Evolutionary conservation across 495 filamentous ascomycete genomes (phyloP), one percentile per base, ranked within the genome.

Genomic region (Polyplosphaeria fusca): DNA sequence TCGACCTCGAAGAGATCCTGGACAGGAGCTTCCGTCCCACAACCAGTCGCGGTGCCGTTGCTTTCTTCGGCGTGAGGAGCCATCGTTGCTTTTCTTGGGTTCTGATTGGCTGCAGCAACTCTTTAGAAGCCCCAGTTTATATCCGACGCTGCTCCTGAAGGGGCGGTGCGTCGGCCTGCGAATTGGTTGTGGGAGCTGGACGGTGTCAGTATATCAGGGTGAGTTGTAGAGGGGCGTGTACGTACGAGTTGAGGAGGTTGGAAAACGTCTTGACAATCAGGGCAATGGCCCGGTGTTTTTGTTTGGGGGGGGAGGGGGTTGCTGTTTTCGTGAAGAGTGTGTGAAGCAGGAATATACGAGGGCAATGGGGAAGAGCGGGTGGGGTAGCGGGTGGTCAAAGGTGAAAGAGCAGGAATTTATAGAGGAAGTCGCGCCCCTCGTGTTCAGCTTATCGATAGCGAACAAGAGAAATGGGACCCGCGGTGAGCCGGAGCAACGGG

Each of bases 141-240:
- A 76, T 93, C 90, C 82, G 88, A 86, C 83, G 87, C 83, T 73
- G 86, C 84, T 76, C 88, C 91, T 72, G 87, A 82, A 71, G 86
- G 82, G 74, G 89, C 86, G 82, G 89, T 86, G 82, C 91, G 92
- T 79, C 89, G 89, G 85, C 87, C 88, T 83, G 94, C 92, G 86
- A 87, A 95, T 77, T 91, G 90, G 84, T 97, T 88, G 79, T 97
- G 92, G 76, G 86, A 82, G 68, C 92, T 71, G 61, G 12, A 53
- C 18, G 28, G 35, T 27, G 38, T 61, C 20, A 66, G 39, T 55
- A 12, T 22, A 43, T 24, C 43, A 56, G 23, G 44, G 2, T 5
- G 23, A 28, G 30, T 47, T 14, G 26, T 4, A 28, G 42, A 22
- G 35, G 51, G 28, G 22, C 30, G 23, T 47, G n/a, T 39, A 74